Evolutionary conservation across 139 green algal species (phyloP).

Genomic region (Astrephomene gubernaculifera): DNA sequence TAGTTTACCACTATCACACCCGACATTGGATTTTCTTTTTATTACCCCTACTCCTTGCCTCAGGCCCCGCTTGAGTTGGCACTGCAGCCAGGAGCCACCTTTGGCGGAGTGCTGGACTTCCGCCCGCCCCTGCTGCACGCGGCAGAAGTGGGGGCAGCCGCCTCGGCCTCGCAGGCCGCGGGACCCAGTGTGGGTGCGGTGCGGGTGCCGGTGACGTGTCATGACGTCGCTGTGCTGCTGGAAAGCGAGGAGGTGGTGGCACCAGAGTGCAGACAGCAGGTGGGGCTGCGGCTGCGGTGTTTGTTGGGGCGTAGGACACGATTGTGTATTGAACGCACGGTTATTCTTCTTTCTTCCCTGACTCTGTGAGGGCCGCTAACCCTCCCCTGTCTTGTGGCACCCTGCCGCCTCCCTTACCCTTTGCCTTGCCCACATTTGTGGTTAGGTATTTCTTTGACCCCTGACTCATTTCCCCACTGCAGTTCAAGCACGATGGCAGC

Average conservation of each 20-base stretch:
- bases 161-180: background rate
- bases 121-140: slow-evolving; percentile 1
- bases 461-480: too few species aligned
- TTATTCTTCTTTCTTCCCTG: too few species aligned
- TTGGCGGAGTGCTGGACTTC: slow-evolving; percentile 80
- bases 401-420: too few species aligned
- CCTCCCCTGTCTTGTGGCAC: too few species aligned
- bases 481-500: background rate
- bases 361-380: too few species aligned
- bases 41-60: too few species aligned
- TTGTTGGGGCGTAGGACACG: background rate
- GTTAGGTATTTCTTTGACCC: too few species aligned
- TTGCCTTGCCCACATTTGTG: too few species aligned
- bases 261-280: slow-evolving; percentile 48
- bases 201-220: background rate
- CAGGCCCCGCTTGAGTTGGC: slow-evolving; percentile 72
- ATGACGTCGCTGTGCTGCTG: slow-evolving; percentile 69
- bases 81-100: slow-evolving; percentile 73
- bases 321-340: too few species aligned
- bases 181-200: background rate
- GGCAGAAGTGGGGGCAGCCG: background rate
- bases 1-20: too few species aligned
- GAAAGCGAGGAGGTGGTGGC: slow-evolving; percentile 74
- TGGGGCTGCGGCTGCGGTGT: background rate
- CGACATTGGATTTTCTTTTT: too few species aligned